Conservation (phyloP, 1,284 basidiomycete species). For the Gomphus sp. region DNA sequence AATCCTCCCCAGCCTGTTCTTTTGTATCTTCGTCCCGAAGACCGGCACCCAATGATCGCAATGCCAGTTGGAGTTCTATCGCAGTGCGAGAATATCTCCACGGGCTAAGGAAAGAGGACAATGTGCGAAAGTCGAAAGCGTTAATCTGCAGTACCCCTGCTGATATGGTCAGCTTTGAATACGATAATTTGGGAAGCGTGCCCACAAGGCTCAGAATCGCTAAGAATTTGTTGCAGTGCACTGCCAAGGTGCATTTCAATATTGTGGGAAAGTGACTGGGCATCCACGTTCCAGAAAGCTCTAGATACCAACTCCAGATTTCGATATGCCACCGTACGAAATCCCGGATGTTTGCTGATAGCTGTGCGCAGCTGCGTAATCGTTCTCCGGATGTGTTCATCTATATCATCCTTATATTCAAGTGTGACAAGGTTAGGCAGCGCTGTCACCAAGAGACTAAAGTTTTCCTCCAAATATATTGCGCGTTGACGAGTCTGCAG, state of each 20-base stretch:
- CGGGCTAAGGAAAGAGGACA: slow-evolving; percentile 59
- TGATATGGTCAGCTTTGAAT: not conserved
- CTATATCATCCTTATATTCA: slow-evolving; percentile 49
- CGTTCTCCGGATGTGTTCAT: slow-evolving; percentile 36
- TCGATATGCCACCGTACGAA: slow-evolving; percentile 62
- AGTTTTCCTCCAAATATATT: slow-evolving; percentile 56
- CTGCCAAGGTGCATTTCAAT: slow-evolving; percentile 56
- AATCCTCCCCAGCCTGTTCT: slow-evolving; percentile 40
- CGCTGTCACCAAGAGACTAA: slow-evolving; percentile 47
- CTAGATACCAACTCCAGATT: slow-evolving; percentile 56
- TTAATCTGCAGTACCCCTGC: slow-evolving; percentile 34
- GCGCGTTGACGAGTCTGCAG: slow-evolving; percentile 57
- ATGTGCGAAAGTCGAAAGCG: slow-evolving; percentile 42
- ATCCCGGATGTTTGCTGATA: slow-evolving; percentile 51
- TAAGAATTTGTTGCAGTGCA: slow-evolving; percentile 52
- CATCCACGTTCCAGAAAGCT: slow-evolving; percentile 56
- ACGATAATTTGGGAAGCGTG: slow-evolving; percentile 6
- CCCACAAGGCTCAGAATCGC: slow-evolving; percentile 42
- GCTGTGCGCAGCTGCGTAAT: slow-evolving; percentile 41
- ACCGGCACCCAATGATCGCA: slow-evolving; percentile 60
- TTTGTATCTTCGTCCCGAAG: slow-evolving; percentile 46
- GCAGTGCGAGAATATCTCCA: slow-evolving; percentile 76
- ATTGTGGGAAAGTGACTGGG: slow-evolving; percentile 37
- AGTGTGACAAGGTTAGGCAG: slow-evolving; percentile 61
- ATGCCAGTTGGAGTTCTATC: slow-evolving; percentile 64